These are phyloP conservation scores for Talaromyces sp. DNA, from an alignment of 2,329 filamentous ascomycete species.

Conservation along the genomic window DNA sequence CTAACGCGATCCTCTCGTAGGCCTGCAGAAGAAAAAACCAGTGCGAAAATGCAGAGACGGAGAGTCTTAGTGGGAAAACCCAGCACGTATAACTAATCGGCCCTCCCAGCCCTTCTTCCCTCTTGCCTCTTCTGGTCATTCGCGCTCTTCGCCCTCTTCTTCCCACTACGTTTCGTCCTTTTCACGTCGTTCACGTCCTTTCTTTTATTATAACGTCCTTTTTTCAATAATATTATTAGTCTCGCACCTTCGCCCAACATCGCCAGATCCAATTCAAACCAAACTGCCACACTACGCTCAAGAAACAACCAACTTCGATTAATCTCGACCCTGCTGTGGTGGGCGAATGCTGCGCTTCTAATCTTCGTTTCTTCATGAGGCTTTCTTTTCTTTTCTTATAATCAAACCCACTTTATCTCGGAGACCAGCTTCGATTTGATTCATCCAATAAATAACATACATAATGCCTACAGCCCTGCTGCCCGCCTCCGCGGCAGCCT, in stretches of 20 bases:
- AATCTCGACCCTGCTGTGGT: conserved; percentile 18
- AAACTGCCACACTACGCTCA: not conserved
- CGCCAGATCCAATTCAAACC: conserved; percentile 2
- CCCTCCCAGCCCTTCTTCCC: not conserved
- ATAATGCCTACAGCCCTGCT: conserved; percentile 89
- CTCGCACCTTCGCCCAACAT: conserved; percentile 30
- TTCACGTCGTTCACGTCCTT: conserved; percentile 17
- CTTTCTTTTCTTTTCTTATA: conserved; percentile 21
- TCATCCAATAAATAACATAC: conserved; percentile 32
- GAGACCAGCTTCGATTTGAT: conserved; percentile 42
- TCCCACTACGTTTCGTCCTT: conserved; percentile 13
- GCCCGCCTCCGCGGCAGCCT: conserved; percentile 91
- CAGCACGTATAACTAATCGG: conserved; percentile 1
- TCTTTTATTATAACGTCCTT: conserved; percentile 10
- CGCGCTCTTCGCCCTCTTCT: conserved; percentile 2
- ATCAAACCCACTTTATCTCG: conserved; percentile 15
- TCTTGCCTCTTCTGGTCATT: conserved; percentile 13
- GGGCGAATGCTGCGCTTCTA: conserved; percentile 36
- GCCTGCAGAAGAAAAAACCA: not conserved
- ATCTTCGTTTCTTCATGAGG: conserved; percentile 17
- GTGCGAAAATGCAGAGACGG: not conserved
- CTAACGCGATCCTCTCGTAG: not conserved
- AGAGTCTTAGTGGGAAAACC: not conserved
- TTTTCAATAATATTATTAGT: conserved; percentile 11
- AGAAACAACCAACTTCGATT: not conserved